These are phyloP conservation scores for Heliocybe sulcata DNA, from an alignment of 1,284 basidiomycete species.

Conservation along the genomic window DNA sequence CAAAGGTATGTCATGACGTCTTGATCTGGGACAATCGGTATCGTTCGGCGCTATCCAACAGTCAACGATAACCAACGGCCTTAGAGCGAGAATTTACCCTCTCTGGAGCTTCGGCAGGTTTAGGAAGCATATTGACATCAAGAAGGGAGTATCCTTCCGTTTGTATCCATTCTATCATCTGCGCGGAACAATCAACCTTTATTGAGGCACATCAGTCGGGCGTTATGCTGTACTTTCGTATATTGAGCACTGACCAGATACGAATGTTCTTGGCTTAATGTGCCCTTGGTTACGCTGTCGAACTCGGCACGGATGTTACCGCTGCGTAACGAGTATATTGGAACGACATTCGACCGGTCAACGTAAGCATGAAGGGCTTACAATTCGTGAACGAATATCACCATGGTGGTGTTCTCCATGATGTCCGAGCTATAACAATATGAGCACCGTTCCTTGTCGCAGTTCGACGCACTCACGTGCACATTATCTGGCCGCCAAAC, in stretches of 20 bases:
- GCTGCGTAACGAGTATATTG: constrained; percentile 33
- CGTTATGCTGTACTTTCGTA: background rate
- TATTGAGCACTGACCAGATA: constrained; percentile 56
- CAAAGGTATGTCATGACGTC: constrained; percentile 80
- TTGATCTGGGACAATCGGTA: constrained; percentile 20
- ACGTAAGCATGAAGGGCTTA: constrained; percentile 32
- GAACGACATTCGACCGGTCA: background rate
- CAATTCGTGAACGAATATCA: constrained; percentile 92
- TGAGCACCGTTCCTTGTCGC: constrained; percentile 2
- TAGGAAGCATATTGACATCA: constrained; percentile 83
- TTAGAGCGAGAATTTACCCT: background rate
- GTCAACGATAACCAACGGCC: background rate
- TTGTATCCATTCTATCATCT: constrained; percentile 73
- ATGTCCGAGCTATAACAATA: constrained; percentile 40
- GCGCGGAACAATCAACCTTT: constrained; percentile 82
- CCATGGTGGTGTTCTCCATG: constrained; percentile 61
- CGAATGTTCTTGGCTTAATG: constrained; percentile 72
- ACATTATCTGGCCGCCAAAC: constrained; percentile 78
- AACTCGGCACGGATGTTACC: constrained; percentile 82
- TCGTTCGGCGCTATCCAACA: constrained; percentile 25
- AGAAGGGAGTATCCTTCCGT: constrained; percentile 65
- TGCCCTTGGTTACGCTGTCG: constrained; percentile 62
- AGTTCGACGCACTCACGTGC: constrained; percentile 53
- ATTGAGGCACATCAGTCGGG: constrained; percentile 2
- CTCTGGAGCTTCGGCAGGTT: constrained; percentile 30